phyloP scores from a whole-genome alignment of 768 basidiomycete species.

The Lactarius sp. region DNA sequence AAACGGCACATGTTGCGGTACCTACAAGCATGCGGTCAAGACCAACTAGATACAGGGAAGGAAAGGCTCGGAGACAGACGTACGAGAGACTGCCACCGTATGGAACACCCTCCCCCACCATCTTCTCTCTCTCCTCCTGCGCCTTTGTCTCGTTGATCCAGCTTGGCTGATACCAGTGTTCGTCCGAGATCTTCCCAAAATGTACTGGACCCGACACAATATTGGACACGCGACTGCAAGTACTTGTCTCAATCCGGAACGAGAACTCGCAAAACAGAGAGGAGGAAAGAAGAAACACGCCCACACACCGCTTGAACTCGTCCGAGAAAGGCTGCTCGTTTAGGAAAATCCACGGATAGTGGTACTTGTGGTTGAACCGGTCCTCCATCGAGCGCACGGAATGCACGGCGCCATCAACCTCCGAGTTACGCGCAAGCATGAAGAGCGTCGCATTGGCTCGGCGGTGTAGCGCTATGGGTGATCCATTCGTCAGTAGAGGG shows the following conservation, averaged over 20 bases:
- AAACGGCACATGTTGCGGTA: slow-evolving; percentile 54
- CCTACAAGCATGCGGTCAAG: slow-evolving; percentile 2
- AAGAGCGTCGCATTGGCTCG: slow-evolving; percentile 34
- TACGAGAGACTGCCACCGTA: slow-evolving; percentile 23
- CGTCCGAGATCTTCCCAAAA: slow-evolving; percentile 42
- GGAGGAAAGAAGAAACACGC: background rate
- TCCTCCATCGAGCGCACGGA: slow-evolving; percentile 80
- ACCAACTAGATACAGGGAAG: background rate
- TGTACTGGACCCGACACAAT: slow-evolving; percentile 34
- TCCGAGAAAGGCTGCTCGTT: slow-evolving; percentile 80
- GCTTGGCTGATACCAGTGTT: slow-evolving; percentile 47
- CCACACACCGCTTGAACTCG: slow-evolving; percentile 59
- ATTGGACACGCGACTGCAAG: slow-evolving; percentile 29
- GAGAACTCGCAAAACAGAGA: background rate
- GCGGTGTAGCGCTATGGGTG: background rate
- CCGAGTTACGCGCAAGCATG: slow-evolving; percentile 62
- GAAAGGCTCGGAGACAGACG: background rate
- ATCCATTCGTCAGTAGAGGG: no score
- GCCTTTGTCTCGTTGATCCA: slow-evolving; percentile 50
- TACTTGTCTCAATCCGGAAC: background rate
- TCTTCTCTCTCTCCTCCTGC: slow-evolving; percentile 37
- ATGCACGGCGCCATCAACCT: slow-evolving; percentile 51
- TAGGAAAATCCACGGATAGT: slow-evolving; percentile 86
- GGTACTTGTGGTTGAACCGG: slow-evolving; percentile 73
- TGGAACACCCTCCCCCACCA: slow-evolving; percentile 30